These are phyloP conservation scores for Ophiocordyceps robertsii DNA, from an alignment of 2,329 filamentous ascomycete genomes.

Conservation along the genomic window DNA sequence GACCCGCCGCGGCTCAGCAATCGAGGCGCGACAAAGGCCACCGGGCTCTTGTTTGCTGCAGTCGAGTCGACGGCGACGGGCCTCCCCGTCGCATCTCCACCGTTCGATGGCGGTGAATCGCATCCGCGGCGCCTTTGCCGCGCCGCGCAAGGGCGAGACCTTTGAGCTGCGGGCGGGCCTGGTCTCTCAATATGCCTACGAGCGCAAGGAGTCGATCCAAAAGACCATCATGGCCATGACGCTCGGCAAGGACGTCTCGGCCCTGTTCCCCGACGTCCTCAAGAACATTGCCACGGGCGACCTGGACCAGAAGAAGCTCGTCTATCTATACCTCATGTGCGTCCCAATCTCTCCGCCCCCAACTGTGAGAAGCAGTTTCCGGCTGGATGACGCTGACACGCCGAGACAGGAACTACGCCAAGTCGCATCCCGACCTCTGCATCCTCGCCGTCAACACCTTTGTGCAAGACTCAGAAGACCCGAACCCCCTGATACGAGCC, in stretches of 20 bases:
- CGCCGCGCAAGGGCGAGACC: conserved; percentile 91
- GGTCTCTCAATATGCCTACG: conserved; percentile 97
- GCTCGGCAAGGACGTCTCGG: conserved; percentile 93
- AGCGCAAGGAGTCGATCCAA: conserved; percentile 97
- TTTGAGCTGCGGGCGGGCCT: conserved; percentile 92
- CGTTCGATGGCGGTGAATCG: conserved; percentile 80
- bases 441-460: conserved; percentile 99
- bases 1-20: too few species aligned
- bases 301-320: conserved; percentile 97
- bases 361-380: too few species aligned
- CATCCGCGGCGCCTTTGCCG: conserved; percentile 85
- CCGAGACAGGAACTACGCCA: conserved; percentile 79
- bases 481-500: conserved; percentile 88
- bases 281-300: conserved; percentile 97
- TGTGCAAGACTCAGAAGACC: conserved; percentile 97
- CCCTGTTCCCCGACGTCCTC: conserved; percentile 89
- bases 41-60: too few species aligned
- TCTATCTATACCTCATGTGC: conserved; percentile 95
- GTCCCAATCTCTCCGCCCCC: conserved; percentile 12
- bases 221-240: conserved; percentile 99
- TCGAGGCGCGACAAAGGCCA: too few species aligned
- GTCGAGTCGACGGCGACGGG: neutral
- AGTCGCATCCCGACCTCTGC: conserved; percentile 95
- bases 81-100: conserved; percentile 6
- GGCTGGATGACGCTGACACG: conserved; percentile 1